Evolutionary conservation across 2,329 filamentous ascomycete genomes (phyloP), one percentile per base, ranked within the genome.

Genomic region (Nemania sp.): DNA sequence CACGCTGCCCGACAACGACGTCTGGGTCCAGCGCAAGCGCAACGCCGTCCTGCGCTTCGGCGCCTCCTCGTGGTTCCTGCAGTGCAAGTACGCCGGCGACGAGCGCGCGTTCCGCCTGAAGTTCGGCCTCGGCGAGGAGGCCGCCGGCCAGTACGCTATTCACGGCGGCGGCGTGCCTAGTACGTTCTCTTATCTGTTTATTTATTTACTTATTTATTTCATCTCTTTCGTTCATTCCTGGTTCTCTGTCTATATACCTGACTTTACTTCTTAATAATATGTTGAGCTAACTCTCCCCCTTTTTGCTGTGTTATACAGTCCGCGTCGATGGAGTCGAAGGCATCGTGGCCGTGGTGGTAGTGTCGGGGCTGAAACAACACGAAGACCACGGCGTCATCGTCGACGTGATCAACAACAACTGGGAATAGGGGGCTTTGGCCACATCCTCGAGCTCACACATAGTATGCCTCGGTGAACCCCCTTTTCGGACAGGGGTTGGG

Each of bases 371-470:
- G 69, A 87, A 85, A 74, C 86, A 91, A 71, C 78, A 89, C 63
- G 81, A 91, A 73, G 89, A 92, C 70, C 90, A 94, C 70, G 83
- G 83, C 7, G 81, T 91, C 31, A 84, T 93, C 65, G 80, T 89
- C 0, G 86, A 91, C 68, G 83, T 83, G 1, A 76, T 91, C 36
- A 77, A 77, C 62, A 80, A 82, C 23, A 72, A 77, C 51, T 79
- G 77, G 76, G 52, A 64, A 54, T 63, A 33, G 19, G 28, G 8
- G 24, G 12, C 26, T 28, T 40, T 39, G n/a, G n/a, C n/a, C n/a
- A n/a, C n/a, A n/a, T n/a, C n/a, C n/a, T n/a, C n/a, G n/a, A n/a
- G n/a, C n/a, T n/a, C n/a, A n/a, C n/a, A n/a, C n/a, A n/a, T n/a
- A n/a, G n/a, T n/a, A n/a, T n/a, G n/a, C n/a, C n/a, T n/a, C n/a